Percentiles rank a stretch among this genome's conserved stretches.
Evolutionary conservation across 2,329 filamentous ascomycete genomes (phyloP).

Genomic region (Colletotrichum sublineola): DNA sequence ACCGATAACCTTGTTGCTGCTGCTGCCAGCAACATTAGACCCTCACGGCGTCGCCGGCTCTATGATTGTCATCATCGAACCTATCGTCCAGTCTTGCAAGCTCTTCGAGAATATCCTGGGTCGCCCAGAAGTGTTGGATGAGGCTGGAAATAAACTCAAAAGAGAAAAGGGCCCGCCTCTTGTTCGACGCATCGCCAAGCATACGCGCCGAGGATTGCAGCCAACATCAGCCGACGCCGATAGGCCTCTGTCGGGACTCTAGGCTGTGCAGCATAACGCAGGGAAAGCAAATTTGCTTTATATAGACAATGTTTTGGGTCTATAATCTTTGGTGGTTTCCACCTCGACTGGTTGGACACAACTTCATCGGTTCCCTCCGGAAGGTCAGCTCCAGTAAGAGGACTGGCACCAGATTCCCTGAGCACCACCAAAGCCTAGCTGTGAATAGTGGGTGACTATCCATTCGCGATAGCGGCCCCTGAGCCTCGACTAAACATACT

Average conservation of each 20-base stretch:
- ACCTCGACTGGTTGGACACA: background rate
- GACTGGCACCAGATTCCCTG: background rate
- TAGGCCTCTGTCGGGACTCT: no score
- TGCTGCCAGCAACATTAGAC: background rate
- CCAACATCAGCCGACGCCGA: background rate
- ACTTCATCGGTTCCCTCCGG: background rate
- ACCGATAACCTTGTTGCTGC: background rate
- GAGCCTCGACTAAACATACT: no score
- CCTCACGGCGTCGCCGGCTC: background rate
- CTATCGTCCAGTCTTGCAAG: background rate
- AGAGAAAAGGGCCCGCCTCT: background rate
- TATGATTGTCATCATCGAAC: background rate
- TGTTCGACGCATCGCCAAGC: background rate
- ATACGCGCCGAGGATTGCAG: background rate
- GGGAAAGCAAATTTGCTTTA: background rate
- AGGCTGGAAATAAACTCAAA: background rate
- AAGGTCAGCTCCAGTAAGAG: background rate
- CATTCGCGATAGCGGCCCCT: background rate
- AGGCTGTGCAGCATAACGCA: background rate
- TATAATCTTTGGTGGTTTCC: background rate
- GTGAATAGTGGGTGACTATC: background rate
- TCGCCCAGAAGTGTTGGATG: conserved; percentile 7
- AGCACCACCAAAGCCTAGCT: background rate
- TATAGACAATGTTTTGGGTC: background rate
- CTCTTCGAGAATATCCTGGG: background rate